phyloP scores from a whole-genome alignment of 331 rosid species.

The Rhamnella rubrinervis region DNA sequence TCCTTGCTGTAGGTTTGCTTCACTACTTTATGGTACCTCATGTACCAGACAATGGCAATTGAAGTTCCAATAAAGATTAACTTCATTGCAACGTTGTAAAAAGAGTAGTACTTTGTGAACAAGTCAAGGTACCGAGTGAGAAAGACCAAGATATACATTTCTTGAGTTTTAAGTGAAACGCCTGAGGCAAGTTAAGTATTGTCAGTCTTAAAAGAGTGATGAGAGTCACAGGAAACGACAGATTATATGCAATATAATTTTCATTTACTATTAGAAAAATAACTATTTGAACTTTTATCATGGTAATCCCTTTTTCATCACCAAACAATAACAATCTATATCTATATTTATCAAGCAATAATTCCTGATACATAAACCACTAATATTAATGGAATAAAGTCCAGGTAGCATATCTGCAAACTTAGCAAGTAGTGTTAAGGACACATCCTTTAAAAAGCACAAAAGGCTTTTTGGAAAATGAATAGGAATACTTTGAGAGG shows the following conservation, averaged over 20 bases:
- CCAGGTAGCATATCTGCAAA: no score
- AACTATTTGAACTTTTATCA: no score
- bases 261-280: no score
- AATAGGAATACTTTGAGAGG: no score
- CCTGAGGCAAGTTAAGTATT: constrained; percentile 27
- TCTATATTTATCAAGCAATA: no score
- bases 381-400: no score
- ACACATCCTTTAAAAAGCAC: no score
- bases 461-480: no score
- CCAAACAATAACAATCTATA: no score
- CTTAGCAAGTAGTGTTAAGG: no score
- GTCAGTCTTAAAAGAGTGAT: neutral
- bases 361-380: no score
- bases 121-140: constrained; percentile 40
- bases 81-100: constrained; percentile 29
- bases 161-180: constrained; percentile 47
- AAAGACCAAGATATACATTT: constrained; percentile 34
- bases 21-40: constrained; percentile 45
- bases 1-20: constrained; percentile 38
- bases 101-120: constrained; percentile 26
- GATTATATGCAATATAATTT: neutral
- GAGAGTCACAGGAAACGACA: neutral
- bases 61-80: constrained; percentile 34
- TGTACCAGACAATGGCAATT: constrained; percentile 35
- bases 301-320: no score